Percentiles rank a stretch among this genome's conserved stretches.
These are phyloP conservation scores for Neonectria neomacrospora DNA, from an alignment of 2,329 filamentous ascomycete genomes.

Conservation along the genomic window DNA sequence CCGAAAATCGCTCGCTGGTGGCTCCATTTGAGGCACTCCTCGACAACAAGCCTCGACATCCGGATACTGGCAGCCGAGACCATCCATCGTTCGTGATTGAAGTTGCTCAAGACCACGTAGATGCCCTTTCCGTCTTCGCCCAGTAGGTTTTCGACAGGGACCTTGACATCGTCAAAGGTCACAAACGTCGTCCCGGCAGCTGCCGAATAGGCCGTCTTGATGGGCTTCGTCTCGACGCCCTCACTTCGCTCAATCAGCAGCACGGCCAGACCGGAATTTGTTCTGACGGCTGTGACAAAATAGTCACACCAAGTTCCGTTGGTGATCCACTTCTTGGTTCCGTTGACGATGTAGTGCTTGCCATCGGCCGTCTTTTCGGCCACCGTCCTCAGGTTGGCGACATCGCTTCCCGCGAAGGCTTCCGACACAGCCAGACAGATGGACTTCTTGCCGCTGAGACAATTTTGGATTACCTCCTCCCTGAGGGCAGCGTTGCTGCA, in stretches of 20 bases:
- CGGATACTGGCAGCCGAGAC: conserved; percentile 70
- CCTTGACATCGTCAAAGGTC: conserved; percentile 87
- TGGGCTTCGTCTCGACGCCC: conserved; percentile 78
- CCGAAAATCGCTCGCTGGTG: conserved; percentile 87
- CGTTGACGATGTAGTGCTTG: conserved; percentile 76
- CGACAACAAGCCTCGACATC: conserved; percentile 74
- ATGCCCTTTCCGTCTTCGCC: conserved; percentile 88
- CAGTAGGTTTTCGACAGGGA: conserved; percentile 79
- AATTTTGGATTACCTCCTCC: conserved; percentile 74
- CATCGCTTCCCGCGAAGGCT: conserved; percentile 83
- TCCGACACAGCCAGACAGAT: conserved; percentile 90
- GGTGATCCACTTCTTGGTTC: conserved; percentile 87
- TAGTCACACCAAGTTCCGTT: conserved; percentile 85
- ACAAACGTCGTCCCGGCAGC: conserved; percentile 82
- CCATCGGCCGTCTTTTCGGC: conserved; percentile 80
- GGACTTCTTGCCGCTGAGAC: conserved; percentile 84
- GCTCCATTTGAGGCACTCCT: conserved; percentile 88
- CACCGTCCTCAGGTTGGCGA: conserved; percentile 83
- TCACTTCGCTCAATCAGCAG: conserved; percentile 79
- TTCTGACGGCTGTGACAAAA: conserved; percentile 83
- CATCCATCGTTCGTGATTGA: conserved; percentile 91
- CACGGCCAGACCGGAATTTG: conserved; percentile 81
- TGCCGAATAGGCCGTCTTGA: conserved; percentile 84
- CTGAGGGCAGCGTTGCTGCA: conserved; percentile 73
- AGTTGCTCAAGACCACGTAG: conserved; percentile 84